phyloP scores from a whole-genome alignment of 164 flowering plant species.

The Paratinospora sagittata region DNA sequence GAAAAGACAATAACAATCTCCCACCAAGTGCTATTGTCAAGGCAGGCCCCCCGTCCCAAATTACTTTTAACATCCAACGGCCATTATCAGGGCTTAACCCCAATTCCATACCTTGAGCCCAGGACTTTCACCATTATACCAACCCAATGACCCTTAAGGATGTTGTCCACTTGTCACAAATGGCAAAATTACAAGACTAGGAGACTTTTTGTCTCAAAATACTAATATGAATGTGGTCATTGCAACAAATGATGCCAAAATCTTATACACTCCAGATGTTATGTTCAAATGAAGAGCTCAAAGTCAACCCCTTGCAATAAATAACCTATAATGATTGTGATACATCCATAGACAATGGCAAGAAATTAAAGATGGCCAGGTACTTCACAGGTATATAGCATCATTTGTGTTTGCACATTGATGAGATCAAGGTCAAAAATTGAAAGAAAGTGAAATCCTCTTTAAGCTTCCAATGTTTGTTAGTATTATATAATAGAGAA shows the following conservation, averaged over 20 bases:
- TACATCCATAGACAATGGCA: background rate
- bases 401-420: background rate
- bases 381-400: background rate
- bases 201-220: background rate
- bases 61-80: background rate
- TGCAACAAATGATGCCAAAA: background rate
- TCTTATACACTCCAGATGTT: background rate
- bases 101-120: no score
- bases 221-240: background rate
- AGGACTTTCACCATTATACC: background rate
- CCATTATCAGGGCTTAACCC: background rate
- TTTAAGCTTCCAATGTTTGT: no score
- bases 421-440: background rate
- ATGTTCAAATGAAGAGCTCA: background rate
- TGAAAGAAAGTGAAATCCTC: background rate
- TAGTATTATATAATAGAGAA: slow-evolving; percentile 17
- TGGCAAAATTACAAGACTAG: background rate
- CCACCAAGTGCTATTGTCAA: background rate
- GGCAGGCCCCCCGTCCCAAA: background rate
- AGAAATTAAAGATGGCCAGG: background rate
- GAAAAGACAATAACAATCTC: background rate
- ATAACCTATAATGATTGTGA: background rate
- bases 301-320: background rate
- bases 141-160: background rate
- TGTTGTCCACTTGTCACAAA: no score